Conservation (phyloP, 441 rosid genomes). For the Adansonia madagascariensis region DNA sequence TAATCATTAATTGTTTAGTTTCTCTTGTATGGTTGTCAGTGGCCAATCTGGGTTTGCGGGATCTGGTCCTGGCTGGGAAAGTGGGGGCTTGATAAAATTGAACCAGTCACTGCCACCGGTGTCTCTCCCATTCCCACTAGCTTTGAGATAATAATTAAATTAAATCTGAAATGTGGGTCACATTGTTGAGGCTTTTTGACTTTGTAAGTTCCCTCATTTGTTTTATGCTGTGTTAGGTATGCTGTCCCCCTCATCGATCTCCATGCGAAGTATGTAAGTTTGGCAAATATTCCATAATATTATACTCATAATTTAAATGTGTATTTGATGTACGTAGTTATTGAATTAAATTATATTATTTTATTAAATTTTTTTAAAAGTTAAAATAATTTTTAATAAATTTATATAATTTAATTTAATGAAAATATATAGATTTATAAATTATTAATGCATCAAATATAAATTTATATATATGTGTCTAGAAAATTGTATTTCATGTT, state of each 20-base stretch:
- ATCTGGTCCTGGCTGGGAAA: background rate
- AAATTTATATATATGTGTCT: no score
- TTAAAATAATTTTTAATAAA: no score
- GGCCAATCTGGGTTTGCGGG: background rate
- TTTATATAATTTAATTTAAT: no score
- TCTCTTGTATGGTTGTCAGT: background rate
- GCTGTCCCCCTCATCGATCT: background rate
- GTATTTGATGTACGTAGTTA: no score
- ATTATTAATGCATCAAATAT: no score
- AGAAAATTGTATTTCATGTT: no score
- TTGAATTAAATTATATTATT: no score
- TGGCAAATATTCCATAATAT: no score
- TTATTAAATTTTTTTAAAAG: no score
- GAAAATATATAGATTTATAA: no score
- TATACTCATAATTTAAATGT: no score
- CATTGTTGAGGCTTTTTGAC: background rate
- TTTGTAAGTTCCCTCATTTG: background rate
- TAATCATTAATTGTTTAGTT: background rate
- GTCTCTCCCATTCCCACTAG: background rate
- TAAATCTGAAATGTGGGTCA: background rate
- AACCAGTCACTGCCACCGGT: background rate
- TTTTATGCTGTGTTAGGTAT: background rate
- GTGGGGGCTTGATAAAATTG: background rate
- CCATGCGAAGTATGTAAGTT: no score
- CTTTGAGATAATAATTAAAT: background rate